Percentiles rank a stretch among this genome's conserved stretches.
Conservation (phyloP, 1,139 yeast genomes). For the Zygoascus meyerae region DNA sequence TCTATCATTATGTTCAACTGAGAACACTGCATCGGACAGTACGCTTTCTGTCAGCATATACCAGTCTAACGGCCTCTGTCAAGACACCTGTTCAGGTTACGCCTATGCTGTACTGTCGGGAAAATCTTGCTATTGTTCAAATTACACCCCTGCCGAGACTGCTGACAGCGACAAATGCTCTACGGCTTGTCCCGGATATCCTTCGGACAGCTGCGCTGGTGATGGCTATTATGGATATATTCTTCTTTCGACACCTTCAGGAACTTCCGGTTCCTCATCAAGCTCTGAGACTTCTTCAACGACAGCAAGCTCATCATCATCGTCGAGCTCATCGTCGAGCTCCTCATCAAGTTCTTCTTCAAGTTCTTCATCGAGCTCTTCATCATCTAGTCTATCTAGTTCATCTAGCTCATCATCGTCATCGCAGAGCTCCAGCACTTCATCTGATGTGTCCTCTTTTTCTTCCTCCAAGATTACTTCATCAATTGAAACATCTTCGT, state of each 20-base stretch:
- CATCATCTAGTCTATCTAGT: constrained; percentile 17
- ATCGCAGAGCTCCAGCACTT: constrained; percentile 8
- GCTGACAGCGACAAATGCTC: constrained; percentile 38
- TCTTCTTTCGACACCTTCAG: constrained; percentile 34
- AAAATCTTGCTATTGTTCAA: constrained; percentile 56
- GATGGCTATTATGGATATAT: constrained; percentile 42
- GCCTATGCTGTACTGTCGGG: constrained; percentile 52
- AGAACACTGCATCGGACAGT: constrained; percentile 38
- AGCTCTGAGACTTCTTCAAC: constrained; percentile 18
- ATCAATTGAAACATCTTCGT: neutral
- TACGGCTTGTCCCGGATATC: constrained; percentile 50
- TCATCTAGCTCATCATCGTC: constrained; percentile 13
- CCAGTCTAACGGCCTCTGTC: constrained; percentile 54
- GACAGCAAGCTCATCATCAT: constrained; percentile 17
- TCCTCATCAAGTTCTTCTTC: constrained; percentile 17
- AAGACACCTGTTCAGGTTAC: constrained; percentile 46
- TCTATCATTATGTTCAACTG: constrained; percentile 40
- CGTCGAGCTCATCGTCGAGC: constrained; percentile 25
- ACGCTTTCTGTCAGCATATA: constrained; percentile 30
- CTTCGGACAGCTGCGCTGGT: constrained; percentile 37
- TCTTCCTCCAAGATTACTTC: constrained; percentile 5
- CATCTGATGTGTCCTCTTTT: constrained; percentile 12
- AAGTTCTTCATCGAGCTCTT: constrained; percentile 15
- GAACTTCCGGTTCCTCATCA: constrained; percentile 28
- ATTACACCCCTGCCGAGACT: constrained; percentile 43